Conservation (phyloP, 2,329 filamentous ascomycete genomes). For the Pochonia chlamydosporia region DNA sequence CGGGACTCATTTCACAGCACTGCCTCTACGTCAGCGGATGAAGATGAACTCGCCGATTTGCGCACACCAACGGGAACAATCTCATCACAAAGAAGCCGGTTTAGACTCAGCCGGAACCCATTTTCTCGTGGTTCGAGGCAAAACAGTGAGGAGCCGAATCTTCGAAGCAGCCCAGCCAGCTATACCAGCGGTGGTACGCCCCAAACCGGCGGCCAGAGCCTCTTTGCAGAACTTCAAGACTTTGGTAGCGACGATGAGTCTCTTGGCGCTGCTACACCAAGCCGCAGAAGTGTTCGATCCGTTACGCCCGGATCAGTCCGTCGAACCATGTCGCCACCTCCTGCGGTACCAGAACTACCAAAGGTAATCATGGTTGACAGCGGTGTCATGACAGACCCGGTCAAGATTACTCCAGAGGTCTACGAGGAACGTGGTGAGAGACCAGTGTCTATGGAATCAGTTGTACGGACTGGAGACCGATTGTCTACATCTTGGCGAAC, state of each 20-base stretch:
- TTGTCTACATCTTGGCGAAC: slow-evolving; percentile 19
- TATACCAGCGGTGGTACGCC: slow-evolving; percentile 48
- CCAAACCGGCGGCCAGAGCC: slow-evolving; percentile 60
- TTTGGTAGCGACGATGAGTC: slow-evolving; percentile 72
- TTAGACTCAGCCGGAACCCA: slow-evolving; percentile 62
- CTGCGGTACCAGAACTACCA: slow-evolving; percentile 43
- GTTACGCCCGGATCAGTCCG: slow-evolving; percentile 43
- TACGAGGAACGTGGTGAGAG: slow-evolving; percentile 15
- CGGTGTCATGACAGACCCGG: slow-evolving; percentile 55
- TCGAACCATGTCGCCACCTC: slow-evolving; percentile 38
- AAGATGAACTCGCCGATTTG: slow-evolving; percentile 51
- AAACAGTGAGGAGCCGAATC: slow-evolving; percentile 51
- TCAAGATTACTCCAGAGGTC: slow-evolving; percentile 29
- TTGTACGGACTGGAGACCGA: slow-evolving; percentile 23
- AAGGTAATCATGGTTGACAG: slow-evolving; percentile 54
- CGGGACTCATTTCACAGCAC: slow-evolving; percentile 76
- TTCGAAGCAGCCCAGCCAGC: slow-evolving; percentile 56
- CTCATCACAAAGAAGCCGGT: slow-evolving; percentile 62
- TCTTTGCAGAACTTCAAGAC: slow-evolving; percentile 86
- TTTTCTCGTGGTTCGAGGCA: slow-evolving; percentile 55
- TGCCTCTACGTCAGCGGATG: slow-evolving; percentile 78
- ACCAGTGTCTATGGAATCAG: slow-evolving; percentile 37
- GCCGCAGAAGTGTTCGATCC: slow-evolving; percentile 40
- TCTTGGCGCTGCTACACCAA: slow-evolving; percentile 53
- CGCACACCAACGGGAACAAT: slow-evolving; percentile 59